Evolutionary conservation across 176 grass and related monocot genomes (phyloP).

Genomic region (Bromus sterilis): DNA sequence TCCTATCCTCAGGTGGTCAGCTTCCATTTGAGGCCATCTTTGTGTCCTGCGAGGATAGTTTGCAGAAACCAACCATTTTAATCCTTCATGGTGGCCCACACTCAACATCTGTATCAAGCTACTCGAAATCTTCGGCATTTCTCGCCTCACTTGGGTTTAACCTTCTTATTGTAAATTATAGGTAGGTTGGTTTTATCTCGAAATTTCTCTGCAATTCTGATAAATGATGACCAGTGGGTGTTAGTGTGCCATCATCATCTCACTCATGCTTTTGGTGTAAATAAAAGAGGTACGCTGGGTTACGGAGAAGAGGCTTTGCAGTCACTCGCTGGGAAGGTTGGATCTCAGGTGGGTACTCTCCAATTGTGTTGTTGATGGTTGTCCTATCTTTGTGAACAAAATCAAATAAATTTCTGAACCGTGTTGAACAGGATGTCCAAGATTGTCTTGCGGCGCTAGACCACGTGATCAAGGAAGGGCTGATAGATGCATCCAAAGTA

Average conservation of each 20-base stretch:
- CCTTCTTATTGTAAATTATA: constrained; percentile 77
- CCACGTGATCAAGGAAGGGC: constrained; percentile 41
- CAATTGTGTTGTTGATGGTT: neutral
- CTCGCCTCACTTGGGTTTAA: constrained; percentile 79
- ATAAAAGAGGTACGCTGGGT: constrained; percentile 51
- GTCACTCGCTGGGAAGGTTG: constrained; percentile 81
- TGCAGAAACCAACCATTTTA: constrained; percentile 43
- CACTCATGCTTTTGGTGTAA: neutral
- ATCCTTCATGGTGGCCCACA: constrained; percentile 91
- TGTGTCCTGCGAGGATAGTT: constrained; percentile 53
- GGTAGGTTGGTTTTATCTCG: constrained; percentile 29
- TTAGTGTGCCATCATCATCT: neutral
- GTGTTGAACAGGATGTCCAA: constrained; percentile 52
- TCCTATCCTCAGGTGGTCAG: constrained; percentile 39
- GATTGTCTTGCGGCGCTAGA: constrained; percentile 73
- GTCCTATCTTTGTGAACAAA: neutral
- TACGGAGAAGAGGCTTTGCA: constrained; percentile 95
- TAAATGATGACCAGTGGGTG: neutral
- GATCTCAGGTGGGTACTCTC: constrained; percentile 50
- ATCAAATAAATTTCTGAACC: neutral
- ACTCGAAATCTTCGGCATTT: constrained; percentile 67
- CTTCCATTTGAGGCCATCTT: constrained; percentile 82
- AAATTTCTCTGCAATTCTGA: neutral
- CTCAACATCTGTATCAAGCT: constrained; percentile 68
- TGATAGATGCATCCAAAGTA: constrained; percentile 57